Base-by-base conservation (phyloP, 2,329 filamentous ascomycete genomes). In the Fusarium coicis region DNA sequence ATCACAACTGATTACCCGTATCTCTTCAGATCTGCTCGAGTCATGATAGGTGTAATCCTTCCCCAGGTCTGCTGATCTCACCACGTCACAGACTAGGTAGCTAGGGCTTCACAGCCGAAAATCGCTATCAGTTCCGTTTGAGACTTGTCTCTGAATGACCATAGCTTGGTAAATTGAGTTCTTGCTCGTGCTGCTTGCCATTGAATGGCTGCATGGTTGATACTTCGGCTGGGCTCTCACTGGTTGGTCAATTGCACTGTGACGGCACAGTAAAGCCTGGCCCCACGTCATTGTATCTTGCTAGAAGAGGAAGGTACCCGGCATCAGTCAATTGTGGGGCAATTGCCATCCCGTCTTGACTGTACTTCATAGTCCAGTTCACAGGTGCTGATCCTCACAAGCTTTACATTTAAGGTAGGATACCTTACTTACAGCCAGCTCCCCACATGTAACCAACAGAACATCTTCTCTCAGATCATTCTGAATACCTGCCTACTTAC, bases 251-350 rank as follows among this genome's bases (percentile, higher is more conserved):
- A 26, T 32, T 42, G 26, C 39, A 61, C 60, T 54, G 60, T 58
- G 50, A 28, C n/a, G 7, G 37, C 66, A 66, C 69, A 66, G 70
- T 65, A 26, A 66, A n/a, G 50, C 43, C 23, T 21, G 28, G 34
- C 37, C 55, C 57, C 55, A 39, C 30, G 46, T 43, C 43, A 52
- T 47, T 66, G 70, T 72, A 72, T 54, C 58, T 36, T 58, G 39
- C 69, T 65, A 55, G 54, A 59, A 53, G 21, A 63, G 64, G 57
- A 69, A 73, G 58, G 69, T 72, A 73, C 55, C 40, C 59, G 15
- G 28, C 69, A 63, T 55, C 55, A 26, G 23, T 32, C 12, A 63
- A 55, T 28, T 40, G 55, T 61, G 69, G 69, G 43, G 42, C 67
- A 50, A 19, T 34, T 23, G 28, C n/a, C 57, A 44, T 50, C 5